These are phyloP conservation scores for Cordyceps javanica DNA, from an alignment of 2,329 filamentous ascomycete species.

Conservation along the genomic window DNA sequence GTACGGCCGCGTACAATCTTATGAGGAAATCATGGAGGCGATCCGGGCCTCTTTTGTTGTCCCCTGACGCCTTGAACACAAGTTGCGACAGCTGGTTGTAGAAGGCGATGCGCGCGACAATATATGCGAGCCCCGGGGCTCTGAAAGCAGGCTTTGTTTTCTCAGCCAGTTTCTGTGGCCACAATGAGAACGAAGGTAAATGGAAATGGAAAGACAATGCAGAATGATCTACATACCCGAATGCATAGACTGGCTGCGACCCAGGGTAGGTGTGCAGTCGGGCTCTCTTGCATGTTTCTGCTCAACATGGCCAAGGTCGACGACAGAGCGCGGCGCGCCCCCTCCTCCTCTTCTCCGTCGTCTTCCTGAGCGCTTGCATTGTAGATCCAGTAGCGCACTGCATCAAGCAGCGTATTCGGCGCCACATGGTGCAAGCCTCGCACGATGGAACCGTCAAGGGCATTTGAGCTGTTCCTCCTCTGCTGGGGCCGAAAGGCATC, in stretches of 20 bases:
- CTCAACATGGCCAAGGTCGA: neutral
- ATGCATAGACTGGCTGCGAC: neutral
- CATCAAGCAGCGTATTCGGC: neutral
- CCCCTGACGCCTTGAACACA: neutral
- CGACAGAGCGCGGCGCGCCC: neutral
- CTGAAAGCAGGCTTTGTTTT: neutral
- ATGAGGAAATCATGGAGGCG: neutral
- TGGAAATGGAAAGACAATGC: neutral
- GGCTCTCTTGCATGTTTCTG: neutral
- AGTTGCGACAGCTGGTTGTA: neutral
- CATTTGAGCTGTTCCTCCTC: neutral
- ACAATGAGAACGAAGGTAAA: neutral
- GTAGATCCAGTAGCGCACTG: neutral
- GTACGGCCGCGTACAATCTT: neutral
- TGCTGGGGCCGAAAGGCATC: neutral
- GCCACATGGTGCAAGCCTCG: neutral
- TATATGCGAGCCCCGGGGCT: neutral
- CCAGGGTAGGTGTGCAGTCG: neutral
- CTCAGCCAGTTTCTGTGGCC: neutral
- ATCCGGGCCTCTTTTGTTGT: neutral
- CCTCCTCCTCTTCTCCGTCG: neutral
- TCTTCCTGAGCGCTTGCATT: neutral
- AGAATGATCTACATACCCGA: neutral
- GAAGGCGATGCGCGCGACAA: neutral
- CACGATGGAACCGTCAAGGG: neutral